Percentiles rank a stretch among this genome's conserved stretches.
These are phyloP conservation scores for Fusarium irregulare DNA, from an alignment of 2,329 filamentous ascomycete species.

Conservation along the genomic window DNA sequence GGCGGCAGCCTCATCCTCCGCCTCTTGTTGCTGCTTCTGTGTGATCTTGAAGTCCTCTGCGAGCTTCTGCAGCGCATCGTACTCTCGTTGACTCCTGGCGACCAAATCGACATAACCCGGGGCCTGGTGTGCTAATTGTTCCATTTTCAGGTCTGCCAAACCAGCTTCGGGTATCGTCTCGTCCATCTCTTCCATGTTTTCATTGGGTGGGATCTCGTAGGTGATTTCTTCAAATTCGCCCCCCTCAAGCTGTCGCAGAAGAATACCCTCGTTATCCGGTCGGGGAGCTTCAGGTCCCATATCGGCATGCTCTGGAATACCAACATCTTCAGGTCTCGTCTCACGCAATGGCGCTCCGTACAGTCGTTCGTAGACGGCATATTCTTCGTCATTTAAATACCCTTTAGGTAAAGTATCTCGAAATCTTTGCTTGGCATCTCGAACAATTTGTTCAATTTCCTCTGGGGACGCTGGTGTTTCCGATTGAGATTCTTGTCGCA, in stretches of 20 bases:
- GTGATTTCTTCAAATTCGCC: slow-evolving; percentile 73
- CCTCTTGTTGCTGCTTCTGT: slow-evolving; percentile 50
- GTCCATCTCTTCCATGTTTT: slow-evolving; percentile 39
- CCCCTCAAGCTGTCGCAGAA: slow-evolving; percentile 66
- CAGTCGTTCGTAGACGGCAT: slow-evolving; percentile 79
- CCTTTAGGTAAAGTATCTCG: slow-evolving; percentile 80
- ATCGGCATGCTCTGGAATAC: slow-evolving; percentile 56
- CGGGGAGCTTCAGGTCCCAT: slow-evolving; percentile 45
- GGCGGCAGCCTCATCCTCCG: slow-evolving; percentile 49
- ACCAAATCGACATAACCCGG: slow-evolving; percentile 59
- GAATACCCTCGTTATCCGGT: slow-evolving; percentile 52
- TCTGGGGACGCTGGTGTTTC: slow-evolving; percentile 27
- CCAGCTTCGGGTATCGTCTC: slow-evolving; percentile 7
- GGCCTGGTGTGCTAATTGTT: slow-evolving; percentile 45
- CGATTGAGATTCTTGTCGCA: slow-evolving; percentile 36
- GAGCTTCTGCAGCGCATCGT: slow-evolving; percentile 63
- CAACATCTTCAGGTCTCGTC: slow-evolving; percentile 70
- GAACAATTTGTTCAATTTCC: slow-evolving; percentile 72
- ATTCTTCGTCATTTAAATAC: slow-evolving; percentile 77
- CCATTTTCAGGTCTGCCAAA: slow-evolving; percentile 26
- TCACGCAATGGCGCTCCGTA: slow-evolving; percentile 80
- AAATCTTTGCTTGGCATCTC: slow-evolving; percentile 78
- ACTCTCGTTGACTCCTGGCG: slow-evolving; percentile 67
- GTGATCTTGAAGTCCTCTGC: slow-evolving; percentile 68
- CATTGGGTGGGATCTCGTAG: slow-evolving; percentile 51